Evolutionary conservation across 2,329 filamentous ascomycete species (phyloP), one percentile per base, ranked within the genome.

Genomic region (Fusarium pseudograminearum): DNA sequence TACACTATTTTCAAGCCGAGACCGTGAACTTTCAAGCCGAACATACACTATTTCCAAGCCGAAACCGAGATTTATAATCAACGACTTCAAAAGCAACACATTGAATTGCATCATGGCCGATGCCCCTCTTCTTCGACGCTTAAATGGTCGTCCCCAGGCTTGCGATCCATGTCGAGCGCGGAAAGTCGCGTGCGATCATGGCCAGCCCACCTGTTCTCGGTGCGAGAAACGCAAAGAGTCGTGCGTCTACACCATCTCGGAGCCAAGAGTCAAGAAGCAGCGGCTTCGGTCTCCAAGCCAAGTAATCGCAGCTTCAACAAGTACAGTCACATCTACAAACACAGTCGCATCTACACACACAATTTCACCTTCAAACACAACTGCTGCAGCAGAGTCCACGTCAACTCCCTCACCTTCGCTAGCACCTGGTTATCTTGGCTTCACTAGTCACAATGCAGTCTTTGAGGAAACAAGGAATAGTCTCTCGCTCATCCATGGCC

Each of bases 101-200:
- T 40, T 36, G 36, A n/a, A 31, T 57, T 28, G 42, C 56, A 24
- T 55, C 57, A 74, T 74, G 70, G 58, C 59, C 7, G 45, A 57
- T 22, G 42, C 66, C 48, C 65, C 63, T 42, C 59, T 74, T 28
- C 65, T 75, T 2, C 72, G 75, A 33, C 73, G 76, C 14, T 67
- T 73, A 30, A 77, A 77, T 26, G 76, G 76, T 38, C 72, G 76
- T 3, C 73, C 72, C 7, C 76, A 76, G 40, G 72, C 73, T 8
- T 76, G 75, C 44, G 76, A 82, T 72, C 79, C 80, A 26, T 83
- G 81, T 55, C 78, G 80, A 14, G 78, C 76, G 55, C 78, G 81
- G 18, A 83, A 83, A 61, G 78, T 83, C 9, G 81, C 82, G 8
- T 83, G 82, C 71, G 81, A 83, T 59, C 81, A 83, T 56, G 66